phyloP scores from a whole-genome alignment of 2,329 filamentous ascomycete species.

The Colletotrichum sojae region DNA sequence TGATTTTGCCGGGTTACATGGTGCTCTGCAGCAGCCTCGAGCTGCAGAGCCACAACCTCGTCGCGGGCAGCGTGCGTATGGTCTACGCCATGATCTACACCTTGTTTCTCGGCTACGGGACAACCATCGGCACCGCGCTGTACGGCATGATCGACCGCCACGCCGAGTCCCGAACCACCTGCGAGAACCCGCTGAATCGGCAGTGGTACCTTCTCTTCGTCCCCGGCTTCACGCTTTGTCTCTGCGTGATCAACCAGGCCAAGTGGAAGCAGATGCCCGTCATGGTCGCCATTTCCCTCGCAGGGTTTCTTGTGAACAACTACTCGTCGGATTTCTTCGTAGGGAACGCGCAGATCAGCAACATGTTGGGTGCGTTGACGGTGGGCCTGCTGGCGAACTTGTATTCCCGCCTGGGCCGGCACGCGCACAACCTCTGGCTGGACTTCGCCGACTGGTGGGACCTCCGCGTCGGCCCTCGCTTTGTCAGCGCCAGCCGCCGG shows the following conservation, averaged over 20 bases:
- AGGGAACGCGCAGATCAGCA: constrained; percentile 81
- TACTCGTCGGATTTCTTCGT: constrained; percentile 77
- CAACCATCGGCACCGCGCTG: constrained; percentile 72
- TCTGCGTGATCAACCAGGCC: constrained; percentile 85
- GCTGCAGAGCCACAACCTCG: constrained; percentile 74
- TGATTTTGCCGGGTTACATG: constrained; percentile 78
- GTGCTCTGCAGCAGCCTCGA: constrained; percentile 70
- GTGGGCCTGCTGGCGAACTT: constrained; percentile 85
- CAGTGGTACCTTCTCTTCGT: constrained; percentile 72
- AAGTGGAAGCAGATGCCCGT: constrained; percentile 84
- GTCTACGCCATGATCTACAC: constrained; percentile 80
- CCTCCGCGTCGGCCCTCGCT: constrained; percentile 57
- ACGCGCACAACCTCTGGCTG: constrained; percentile 68
- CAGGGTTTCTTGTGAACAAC: constrained; percentile 82
- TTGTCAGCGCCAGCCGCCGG: constrained; percentile 45
- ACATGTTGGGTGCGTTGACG: constrained; percentile 81
- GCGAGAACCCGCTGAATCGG: constrained; percentile 58
- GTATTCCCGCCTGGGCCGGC: constrained; percentile 78
- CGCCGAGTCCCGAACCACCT: constrained; percentile 58
- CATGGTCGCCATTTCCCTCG: constrained; percentile 81
- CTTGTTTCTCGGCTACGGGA: constrained; percentile 76
- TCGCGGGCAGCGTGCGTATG: constrained; percentile 77
- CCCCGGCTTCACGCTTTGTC: constrained; percentile 75
- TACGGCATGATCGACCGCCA: constrained; percentile 69
- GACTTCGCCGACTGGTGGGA: constrained; percentile 67